A percentile compares a stretch with the other conserved stretches of the same genome.
These are phyloP conservation scores for Cotoneaster glaucophyllus DNA, from an alignment of 306 rosid species.

Conservation along the genomic window DNA sequence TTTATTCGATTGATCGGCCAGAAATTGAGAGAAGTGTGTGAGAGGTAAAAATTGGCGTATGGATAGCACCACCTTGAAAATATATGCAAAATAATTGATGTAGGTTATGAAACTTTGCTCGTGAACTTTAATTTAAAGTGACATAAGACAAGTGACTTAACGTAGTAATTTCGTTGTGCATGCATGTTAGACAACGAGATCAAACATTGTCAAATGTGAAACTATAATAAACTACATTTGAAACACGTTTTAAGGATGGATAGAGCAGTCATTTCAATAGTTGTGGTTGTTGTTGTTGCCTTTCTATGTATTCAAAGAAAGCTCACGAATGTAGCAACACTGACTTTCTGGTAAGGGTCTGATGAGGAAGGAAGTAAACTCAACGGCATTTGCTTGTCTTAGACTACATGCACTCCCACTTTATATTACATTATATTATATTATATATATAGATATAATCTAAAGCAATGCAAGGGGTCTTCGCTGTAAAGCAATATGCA, in stretches of 20 bases:
- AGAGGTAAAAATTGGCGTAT: accelerated
- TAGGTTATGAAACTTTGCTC: background rate
- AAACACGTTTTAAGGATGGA: background rate
- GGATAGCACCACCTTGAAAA: background rate
- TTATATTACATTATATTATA: no score
- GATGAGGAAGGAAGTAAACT: background rate
- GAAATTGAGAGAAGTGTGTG: no score
- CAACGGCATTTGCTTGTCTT: background rate
- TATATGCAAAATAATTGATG: background rate
- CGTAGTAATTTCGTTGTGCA: no score
- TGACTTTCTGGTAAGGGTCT: background rate
- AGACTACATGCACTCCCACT: background rate
- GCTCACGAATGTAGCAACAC: background rate
- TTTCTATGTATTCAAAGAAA: constrained; percentile 3
- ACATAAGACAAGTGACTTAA: no score
- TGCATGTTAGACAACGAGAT: background rate
- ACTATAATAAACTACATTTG: no score
- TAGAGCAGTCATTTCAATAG: background rate
- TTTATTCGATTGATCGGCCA: no score
- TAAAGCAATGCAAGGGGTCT: no score
- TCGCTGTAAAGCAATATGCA: background rate
- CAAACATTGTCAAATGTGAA: background rate
- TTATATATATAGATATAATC: no score
- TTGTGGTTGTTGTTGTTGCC: background rate
- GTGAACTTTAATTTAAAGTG: background rate